Evolutionary conservation across 1,139 yeast genomes (phyloP), one percentile per base, ranked within the genome.

Genomic region (Sugiyamaella xylanicola): DNA sequence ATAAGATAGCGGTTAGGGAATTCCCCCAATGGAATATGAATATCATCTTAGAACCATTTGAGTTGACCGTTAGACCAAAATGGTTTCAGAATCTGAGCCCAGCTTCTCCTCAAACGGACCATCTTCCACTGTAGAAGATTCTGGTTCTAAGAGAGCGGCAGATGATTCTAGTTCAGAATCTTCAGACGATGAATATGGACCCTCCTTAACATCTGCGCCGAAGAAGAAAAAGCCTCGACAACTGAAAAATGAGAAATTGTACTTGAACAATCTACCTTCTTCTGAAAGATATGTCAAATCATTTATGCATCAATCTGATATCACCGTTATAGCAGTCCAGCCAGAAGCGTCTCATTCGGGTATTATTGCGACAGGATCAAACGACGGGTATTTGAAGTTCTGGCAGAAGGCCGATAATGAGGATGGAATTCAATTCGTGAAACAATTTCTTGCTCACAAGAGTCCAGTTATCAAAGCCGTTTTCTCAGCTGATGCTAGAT

Each of bases 331-430:
- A 4, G 55, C 58, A 3, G 61, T 61, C 8, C 61, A 60, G 22
- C 60, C 63, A 37, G 60, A 57, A 4, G 49, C 36, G 39, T 55
- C 40, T 13, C 59, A 16, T 44, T 56, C 46, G 35, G 64, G 64
- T 21, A 61, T 72, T 41, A 56, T 77, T 1, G 66, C 74, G 9
- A 68, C 77, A 0, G 76, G 77, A 1, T 72, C 76, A n/a, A 58
- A 48, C 22, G 78, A 76, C 53, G 82, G 82, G 1, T 57, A 63
- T 19, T 64, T 78, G 47, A 77, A 75, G 61, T 74, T 78, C 61
- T 78, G 81, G 81, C 67, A 51, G 15, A 57, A 60, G 42, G 44
- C 56, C 15, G 42, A 37, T 32, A 42, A 48, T 15, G 59, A 58
- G 22, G 60, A 53, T 9, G 69, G 67, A 35, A 60, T 78, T 35